Base-by-base conservation (phyloP, 2,329 filamentous ascomycete species). In the Neonectria neomacrospora region DNA sequence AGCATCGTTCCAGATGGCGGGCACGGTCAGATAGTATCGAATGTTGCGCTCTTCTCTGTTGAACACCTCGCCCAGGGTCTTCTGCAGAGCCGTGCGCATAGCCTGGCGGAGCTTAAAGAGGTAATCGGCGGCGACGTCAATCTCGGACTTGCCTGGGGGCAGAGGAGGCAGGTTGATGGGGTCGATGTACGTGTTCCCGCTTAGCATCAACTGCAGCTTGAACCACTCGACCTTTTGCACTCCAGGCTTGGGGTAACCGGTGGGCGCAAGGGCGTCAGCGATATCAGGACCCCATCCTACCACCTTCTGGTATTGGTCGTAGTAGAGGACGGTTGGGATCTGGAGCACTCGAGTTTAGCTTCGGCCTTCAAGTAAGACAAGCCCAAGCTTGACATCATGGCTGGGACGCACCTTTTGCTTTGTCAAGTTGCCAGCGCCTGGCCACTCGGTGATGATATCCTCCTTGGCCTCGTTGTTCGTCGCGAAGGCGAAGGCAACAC, bases 191-290 rank as follows among this genome's bases (percentile, higher is more conserved):
- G 96, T 98, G 85, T 98, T 98, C 67, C 96, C 96, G 64, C 94
- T 97, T 67, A 97, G 87, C 96, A 98, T 98, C 61, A 99, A 89
- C 82, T 99, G 96, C 71, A 99, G 87, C 85, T 98, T 98, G 87
- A 99, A 98, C 96, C 96, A 99, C 82, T 98, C 96, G 23, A 98
- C 95, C 83, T 98, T 98, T 80, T 98, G 96, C 71, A 99, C 95
- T 68, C 95, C 95, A 34, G 93, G 93, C 84, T 98, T 98, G 71
- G 96, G 96, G 79, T 98, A 98, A 67, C 96, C 96, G 42, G 96
- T 98, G 30, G 96, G 96, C 56, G 96, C 95, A 69, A 98, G 87
- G 68, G 96, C 96, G 81, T 98, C 95, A 65, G 96, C 93, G 74
- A 98, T 98, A 84, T 99, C 96, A 61, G 95, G 94, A 66, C 96